Percentiles rank a stretch among this genome's conserved stretches.
Evolutionary conservation across 129 eudicot species (phyloP).

Genomic region (Centaurea solstitialis): DNA sequence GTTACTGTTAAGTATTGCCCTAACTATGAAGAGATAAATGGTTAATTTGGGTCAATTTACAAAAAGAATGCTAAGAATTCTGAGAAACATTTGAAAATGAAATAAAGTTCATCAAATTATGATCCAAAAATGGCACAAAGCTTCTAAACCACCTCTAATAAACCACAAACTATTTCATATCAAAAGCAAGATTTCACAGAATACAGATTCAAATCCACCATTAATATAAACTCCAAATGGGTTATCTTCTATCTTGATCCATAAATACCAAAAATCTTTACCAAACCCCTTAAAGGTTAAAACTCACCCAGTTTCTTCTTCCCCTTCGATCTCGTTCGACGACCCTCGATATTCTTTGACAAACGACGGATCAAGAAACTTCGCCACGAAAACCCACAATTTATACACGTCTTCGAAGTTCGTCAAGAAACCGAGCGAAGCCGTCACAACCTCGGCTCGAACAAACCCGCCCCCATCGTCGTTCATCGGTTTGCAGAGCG

Average conservation of each 20-base stretch:
- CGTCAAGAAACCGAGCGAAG: conserved; percentile 45
- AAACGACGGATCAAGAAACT: conserved; percentile 37
- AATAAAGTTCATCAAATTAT: conserved; percentile 21
- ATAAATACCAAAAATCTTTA: conserved; percentile 27
- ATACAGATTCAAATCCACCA: conserved; percentile 24
- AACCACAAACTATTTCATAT: conserved; percentile 17
- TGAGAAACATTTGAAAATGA: background rate
- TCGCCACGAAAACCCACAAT: conserved; percentile 46
- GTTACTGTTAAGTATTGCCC: no score
- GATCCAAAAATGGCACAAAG: conserved; percentile 20
- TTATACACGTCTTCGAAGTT: conserved; percentile 47
- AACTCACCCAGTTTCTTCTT: conserved; percentile 25
- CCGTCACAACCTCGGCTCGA: conserved; percentile 44
- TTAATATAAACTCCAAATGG: conserved; percentile 16
- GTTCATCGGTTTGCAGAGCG: conserved; percentile 33
- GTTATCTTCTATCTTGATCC: conserved; percentile 15
- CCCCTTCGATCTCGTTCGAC: conserved; percentile 12
- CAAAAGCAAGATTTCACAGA: conserved; percentile 31
- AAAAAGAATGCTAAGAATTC: no score
- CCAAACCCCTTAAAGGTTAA: conserved; percentile 14
- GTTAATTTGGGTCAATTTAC: no score
- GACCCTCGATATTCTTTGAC: conserved; percentile 25
- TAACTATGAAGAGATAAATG: no score
- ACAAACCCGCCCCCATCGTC: conserved; percentile 27
- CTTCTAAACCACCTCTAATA: conserved; percentile 19